phyloP scores from a whole-genome alignment of 331 rosid species.

The Saraca asoca region DNA sequence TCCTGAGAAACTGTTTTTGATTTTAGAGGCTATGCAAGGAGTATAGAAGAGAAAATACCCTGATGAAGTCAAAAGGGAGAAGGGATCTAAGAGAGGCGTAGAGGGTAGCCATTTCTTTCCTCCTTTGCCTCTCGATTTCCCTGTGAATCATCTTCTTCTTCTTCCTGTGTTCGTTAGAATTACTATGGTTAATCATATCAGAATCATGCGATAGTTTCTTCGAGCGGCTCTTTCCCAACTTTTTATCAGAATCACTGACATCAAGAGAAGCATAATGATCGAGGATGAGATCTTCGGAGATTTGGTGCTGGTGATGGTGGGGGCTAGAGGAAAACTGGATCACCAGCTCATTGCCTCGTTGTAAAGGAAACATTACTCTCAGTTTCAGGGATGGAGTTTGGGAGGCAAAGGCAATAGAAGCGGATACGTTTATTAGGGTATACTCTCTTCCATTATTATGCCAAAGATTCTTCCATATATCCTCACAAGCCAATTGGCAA shows the following conservation, averaged over 20 bases:
- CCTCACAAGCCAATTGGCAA: slow-evolving; percentile 6
- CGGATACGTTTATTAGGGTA: slow-evolving; percentile 39
- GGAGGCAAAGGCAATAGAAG: slow-evolving; percentile 25
- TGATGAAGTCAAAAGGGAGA: slow-evolving; percentile 62
- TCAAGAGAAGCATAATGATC: slow-evolving; percentile 45
- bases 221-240: slow-evolving; percentile 13
- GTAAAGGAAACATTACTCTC: slow-evolving; percentile 60
- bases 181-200: not conserved
- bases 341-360: slow-evolving; percentile 63
- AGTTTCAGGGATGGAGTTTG: not conserved
- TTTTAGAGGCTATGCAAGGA: no score
- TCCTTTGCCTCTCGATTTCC: slow-evolving; percentile 67
- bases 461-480: slow-evolving; percentile 43
- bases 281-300: slow-evolving; percentile 52
- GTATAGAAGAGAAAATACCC: slow-evolving; percentile 36
- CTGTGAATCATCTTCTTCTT: slow-evolving; percentile 57
- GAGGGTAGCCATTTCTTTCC: slow-evolving; percentile 69
- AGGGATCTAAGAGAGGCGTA: slow-evolving; percentile 60
- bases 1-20: not conserved
- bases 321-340: slow-evolving; percentile 53
- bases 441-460: slow-evolving; percentile 29
- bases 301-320: slow-evolving; percentile 44
- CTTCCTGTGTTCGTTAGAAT: slow-evolving; percentile 22
- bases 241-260: slow-evolving; percentile 32
- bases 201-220: slow-evolving; percentile 6